These are phyloP conservation scores for Tieghemostelium lacteum DNA, from an alignment of 78 protist genomes.

Conservation along the genomic window DNA sequence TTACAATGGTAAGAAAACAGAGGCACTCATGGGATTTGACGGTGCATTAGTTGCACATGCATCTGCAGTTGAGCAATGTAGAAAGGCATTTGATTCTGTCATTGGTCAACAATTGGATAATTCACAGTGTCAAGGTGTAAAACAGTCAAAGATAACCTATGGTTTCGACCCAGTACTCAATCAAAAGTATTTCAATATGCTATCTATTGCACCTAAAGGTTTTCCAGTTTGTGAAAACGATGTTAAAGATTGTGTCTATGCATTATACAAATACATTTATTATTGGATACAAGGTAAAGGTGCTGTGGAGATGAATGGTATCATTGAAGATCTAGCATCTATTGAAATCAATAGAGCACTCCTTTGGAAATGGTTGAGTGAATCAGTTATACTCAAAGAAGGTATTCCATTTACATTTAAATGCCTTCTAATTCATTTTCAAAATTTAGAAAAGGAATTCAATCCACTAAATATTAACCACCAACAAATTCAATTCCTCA, in stretches of 20 bases:
- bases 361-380: conserved; percentile 63
- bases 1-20: conserved; percentile 61
- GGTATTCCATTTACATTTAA: neutral
- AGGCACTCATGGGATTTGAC: conserved; percentile 82
- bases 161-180: neutral
- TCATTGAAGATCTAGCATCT: conserved; percentile 87
- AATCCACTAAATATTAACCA: neutral
- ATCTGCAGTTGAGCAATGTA: conserved; percentile 24
- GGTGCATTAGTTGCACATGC: conserved; percentile 84
- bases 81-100: neutral
- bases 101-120: neutral
- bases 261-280: conserved; percentile 34
- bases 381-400: conserved; percentile 11
- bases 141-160: no score
- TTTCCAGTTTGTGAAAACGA: conserved; percentile 16
- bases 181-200: conserved; percentile 10
- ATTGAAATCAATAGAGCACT: conserved; percentile 84
- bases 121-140: neutral
- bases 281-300: conserved; percentile 83
- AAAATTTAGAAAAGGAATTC: neutral
- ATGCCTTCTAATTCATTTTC: neutral
- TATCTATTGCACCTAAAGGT: neutral
- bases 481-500: neutral
- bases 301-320: conserved; percentile 66
- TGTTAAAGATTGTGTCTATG: conserved; percentile 26